A percentile compares a stretch with the other conserved stretches of the same genome.
Evolutionary conservation across 139 green algal genomes (phyloP).

Genomic region (Chlamydomonas schloesseri): DNA sequence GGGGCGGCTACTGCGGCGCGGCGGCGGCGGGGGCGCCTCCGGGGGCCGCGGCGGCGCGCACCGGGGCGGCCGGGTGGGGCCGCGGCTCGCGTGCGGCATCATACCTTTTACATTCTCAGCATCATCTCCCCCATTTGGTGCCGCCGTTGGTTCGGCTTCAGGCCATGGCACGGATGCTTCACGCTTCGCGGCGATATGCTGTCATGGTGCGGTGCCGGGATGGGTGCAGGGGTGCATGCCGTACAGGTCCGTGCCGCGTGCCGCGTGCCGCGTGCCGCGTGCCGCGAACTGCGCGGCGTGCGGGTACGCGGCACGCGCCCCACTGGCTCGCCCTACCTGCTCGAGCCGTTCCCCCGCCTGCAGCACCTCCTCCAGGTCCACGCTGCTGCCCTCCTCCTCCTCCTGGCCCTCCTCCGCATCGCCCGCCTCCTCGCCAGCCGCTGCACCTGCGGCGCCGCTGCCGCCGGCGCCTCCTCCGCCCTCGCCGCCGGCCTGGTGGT

Average conservation of each 20-base stretch:
- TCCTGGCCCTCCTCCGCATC: background rate
- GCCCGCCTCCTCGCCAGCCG: background rate
- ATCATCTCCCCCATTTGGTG: constrained; percentile 38
- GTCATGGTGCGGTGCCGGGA: background rate
- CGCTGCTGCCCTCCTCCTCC: constrained; percentile 16
- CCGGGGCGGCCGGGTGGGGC: background rate
- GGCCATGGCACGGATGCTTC: no score
- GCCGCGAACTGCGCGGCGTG: no score
- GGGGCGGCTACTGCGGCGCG: background rate
- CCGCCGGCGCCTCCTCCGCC: background rate
- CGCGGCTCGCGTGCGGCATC: background rate
- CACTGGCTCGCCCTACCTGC: no score
- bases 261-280: no score
- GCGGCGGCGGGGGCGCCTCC: background rate
- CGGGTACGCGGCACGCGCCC: no score
- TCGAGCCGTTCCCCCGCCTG: constrained; percentile 27
- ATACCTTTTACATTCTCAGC: constrained; percentile 43
- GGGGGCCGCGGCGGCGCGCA: background rate
- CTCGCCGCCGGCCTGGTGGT: background rate
- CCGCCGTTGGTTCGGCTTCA: no score
- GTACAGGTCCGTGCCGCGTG: no score
- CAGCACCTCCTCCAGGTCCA: constrained; percentile 45
- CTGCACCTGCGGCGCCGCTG: background rate
- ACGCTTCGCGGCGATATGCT: no score
- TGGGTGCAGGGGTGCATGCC: background rate